phyloP scores from a whole-genome alignment of 768 basidiomycete species.

The Mycena vitilis region DNA sequence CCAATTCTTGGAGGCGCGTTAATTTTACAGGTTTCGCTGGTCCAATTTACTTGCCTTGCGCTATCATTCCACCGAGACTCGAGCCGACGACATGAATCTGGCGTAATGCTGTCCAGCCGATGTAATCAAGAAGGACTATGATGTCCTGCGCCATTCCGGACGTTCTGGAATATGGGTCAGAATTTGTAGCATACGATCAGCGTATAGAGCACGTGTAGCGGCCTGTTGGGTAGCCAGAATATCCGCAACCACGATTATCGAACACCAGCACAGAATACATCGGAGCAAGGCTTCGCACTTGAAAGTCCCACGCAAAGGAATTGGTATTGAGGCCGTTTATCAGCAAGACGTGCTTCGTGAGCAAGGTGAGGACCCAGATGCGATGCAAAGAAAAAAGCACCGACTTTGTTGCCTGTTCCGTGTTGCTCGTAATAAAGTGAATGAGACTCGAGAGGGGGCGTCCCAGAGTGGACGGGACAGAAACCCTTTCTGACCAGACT shows the following conservation, averaged over 20 bases:
- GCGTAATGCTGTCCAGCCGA: constrained; percentile 75
- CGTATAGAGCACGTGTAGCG: constrained; percentile 76
- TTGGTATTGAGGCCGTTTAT: constrained; percentile 66
- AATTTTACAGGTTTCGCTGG: not conserved
- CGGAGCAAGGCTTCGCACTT: constrained; percentile 73
- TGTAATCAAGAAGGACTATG: constrained; percentile 70
- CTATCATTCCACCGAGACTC: constrained; percentile 88
- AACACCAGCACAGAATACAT: constrained; percentile 77
- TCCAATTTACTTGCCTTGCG: constrained; percentile 62
- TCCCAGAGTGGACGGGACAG: constrained; percentile 73
- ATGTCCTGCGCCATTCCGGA: constrained; percentile 83
- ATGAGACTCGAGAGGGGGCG: constrained; percentile 66
- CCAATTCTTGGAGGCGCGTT: constrained; percentile 63
- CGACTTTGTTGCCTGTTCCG: constrained; percentile 71
- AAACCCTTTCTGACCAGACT: constrained; percentile 79
- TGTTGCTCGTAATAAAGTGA: constrained; percentile 86
- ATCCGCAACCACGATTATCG: constrained; percentile 87
- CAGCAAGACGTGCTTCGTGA: constrained; percentile 34
- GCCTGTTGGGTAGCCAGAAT: constrained; percentile 75
- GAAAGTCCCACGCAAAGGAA: constrained; percentile 71
- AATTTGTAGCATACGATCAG: not conserved
- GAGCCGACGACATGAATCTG: constrained; percentile 79
- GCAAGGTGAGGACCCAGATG: not conserved
- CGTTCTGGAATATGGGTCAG: constrained; percentile 56
- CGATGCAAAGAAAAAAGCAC: constrained; percentile 61